These are phyloP conservation scores for Taphrina flavorubra DNA, from an alignment of 1,139 yeast genomes.

Conservation along the genomic window DNA sequence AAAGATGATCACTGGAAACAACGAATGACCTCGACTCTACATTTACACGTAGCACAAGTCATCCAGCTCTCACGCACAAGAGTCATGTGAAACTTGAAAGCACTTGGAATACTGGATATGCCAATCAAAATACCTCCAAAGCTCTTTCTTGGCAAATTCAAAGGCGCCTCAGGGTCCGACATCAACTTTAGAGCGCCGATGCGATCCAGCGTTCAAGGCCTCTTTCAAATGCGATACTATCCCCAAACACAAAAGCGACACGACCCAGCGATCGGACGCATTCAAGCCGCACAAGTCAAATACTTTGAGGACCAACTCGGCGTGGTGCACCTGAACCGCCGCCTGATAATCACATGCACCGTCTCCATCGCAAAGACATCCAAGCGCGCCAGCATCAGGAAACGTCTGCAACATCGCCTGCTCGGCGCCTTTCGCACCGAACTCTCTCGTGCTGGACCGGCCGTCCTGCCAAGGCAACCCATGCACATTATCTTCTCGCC, in stretches of 20 bases:
- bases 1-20: no score
- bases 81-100: not conserved
- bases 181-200: slow-evolving; percentile 3
- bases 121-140: not conserved
- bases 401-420: slow-evolving; percentile 14
- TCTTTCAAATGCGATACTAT: slow-evolving; percentile 19
- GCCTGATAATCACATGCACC: slow-evolving; percentile 11
- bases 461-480: slow-evolving; percentile 9
- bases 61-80: not conserved
- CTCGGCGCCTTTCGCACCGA: slow-evolving; percentile 6
- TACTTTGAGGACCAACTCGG: slow-evolving; percentile 16
- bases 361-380: slow-evolving; percentile 25
- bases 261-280: not conserved
- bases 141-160: slow-evolving; percentile 8
- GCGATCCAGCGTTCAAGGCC: not conserved
- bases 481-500: slow-evolving; percentile 19
- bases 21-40: not conserved
- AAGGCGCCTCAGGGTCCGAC: not conserved
- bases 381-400: slow-evolving; percentile 11
- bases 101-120: not conserved
- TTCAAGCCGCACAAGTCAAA: slow-evolving; percentile 1
- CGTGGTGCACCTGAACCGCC: slow-evolving; percentile 3
- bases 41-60: not conserved
- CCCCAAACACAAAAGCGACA: slow-evolving; percentile 13
- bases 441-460: not conserved